Evolutionary conservation across 768 basidiomycete species (phyloP), one percentile per base, ranked within the genome.

Genomic region (Pleurotus giganteus): DNA sequence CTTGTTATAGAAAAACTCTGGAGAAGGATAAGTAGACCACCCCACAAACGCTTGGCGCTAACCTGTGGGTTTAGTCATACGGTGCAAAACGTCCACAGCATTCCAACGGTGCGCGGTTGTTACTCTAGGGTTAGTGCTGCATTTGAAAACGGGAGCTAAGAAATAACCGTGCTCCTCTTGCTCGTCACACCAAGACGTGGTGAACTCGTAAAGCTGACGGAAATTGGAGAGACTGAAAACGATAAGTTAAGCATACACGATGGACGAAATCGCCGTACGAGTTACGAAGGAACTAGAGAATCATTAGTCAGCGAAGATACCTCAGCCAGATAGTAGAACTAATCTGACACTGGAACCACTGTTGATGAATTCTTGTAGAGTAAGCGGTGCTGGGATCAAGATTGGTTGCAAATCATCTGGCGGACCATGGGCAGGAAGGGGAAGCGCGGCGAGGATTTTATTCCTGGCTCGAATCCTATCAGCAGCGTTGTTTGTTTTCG

Each of bases 101-200:
- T 65, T 74, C 89, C 89, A 92, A 28, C 85, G 80, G 66, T 91
- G 89, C 2, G 89, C 89, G 13, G 88, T 88, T 2, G 77, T 73
- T 32, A 88, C 84, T 31, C 86, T 84, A 15, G 88, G 88, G 62
- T 89, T 91, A 23, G 89, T 91, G 68, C 65, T 85, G 64, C 89
- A 92, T 63, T 88, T 89, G 76, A 84, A 91, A 11, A 79, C 64
- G 0, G 89, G 88, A 1, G 82, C 76, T 51, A 91, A 81, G 65
- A 85, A 83, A 62, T 87, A 91, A 2, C 89, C 89, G 54, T 91
- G 88, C 59, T 91, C 89, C 72, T 92, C 89, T 47, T 85, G 83
- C 43, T 89, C 88, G 2, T 87, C 81, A 62, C 89, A 91, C 89
- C 89, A 92, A 31, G 76, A 75, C 2, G 89, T 89, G 15, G 85